Base-by-base conservation (phyloP, 306 rosid genomes). In the Rubus idaeus region DNA sequence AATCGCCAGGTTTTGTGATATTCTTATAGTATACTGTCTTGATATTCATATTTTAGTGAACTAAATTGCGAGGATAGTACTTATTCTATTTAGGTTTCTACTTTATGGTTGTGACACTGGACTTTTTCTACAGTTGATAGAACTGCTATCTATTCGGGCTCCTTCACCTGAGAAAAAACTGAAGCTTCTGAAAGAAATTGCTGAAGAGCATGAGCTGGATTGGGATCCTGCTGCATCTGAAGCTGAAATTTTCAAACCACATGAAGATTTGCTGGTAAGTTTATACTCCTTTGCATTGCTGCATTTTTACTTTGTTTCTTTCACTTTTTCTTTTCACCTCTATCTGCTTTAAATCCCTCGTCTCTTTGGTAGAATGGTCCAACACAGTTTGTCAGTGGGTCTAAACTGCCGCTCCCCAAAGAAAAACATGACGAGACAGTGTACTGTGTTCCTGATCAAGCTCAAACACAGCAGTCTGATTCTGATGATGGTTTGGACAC, bases 201-300 rank as follows among this genome's bases (percentile, higher is more conserved):
- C 98, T 39, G 96, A 81, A 86, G 97, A 95, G 83, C 93, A 95
- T 64, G 89, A 89, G 65, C 42, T 95, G 77, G 97, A 95, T 74
- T 95, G 98, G 98, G 95, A 92, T 87, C 97, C 98, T 57, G 96
- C 91, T 73, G 86, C 84, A 77, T 87, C 98, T 61, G 98, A 92
- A 88, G 57, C 93, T 8, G 97, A 88, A 82, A 81, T 85, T 78
- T 87, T 76, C 44, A 92, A 90, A 86, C 80, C 90, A 21, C 98
- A 87, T 4, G 97, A 95, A 77, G 98, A 95, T 84, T 85, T 95
- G 70, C 76, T 95, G 84, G 98, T 90, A 80, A 80, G 88, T 71
- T 60, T 26, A 69, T 63, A 10, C 75, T 40, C 45, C 50, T 60
- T 30, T 77, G 67, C 73, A 47, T 79, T 69, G 20, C 75, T 77